Evolutionary conservation across 2,329 filamentous ascomycete genomes (phyloP).

Genomic region (Cercospora nicotianae): DNA sequence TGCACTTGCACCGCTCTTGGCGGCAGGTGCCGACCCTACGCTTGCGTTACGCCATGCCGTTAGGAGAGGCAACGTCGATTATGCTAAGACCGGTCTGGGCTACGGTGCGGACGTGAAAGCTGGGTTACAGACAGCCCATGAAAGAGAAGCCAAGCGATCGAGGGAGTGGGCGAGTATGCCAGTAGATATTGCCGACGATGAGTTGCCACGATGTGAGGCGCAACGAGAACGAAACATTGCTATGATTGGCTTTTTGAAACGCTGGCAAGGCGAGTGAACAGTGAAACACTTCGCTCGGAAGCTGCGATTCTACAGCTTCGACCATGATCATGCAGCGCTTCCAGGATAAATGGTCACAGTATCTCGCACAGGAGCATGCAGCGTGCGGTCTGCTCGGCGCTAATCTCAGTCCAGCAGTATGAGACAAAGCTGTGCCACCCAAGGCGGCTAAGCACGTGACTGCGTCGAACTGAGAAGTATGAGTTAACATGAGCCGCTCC

Average conservation of each 20-base stretch:
- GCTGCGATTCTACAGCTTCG: neutral
- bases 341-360: neutral
- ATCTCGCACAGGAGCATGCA: neutral
- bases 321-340: neutral
- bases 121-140: neutral
- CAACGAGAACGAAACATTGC: neutral
- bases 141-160: neutral
- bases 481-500: too few species aligned
- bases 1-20: constrained; percentile 14
- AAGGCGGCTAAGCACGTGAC: neutral
- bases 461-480: too few species aligned
- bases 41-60: constrained; percentile 7
- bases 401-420: neutral
- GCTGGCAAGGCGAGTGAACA: neutral
- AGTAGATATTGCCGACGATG: neutral
- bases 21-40: constrained; percentile 13
- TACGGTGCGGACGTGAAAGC: constrained; percentile 2
- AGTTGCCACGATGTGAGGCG: neutral
- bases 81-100: constrained; percentile 10
- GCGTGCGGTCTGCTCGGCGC: neutral
- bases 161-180: neutral
- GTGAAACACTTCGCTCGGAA: neutral
- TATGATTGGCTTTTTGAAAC: neutral
- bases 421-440: neutral
- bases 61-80: neutral